Conservation (phyloP, 495 filamentous ascomycete species). For the Aspergillus taichungensis region DNA sequence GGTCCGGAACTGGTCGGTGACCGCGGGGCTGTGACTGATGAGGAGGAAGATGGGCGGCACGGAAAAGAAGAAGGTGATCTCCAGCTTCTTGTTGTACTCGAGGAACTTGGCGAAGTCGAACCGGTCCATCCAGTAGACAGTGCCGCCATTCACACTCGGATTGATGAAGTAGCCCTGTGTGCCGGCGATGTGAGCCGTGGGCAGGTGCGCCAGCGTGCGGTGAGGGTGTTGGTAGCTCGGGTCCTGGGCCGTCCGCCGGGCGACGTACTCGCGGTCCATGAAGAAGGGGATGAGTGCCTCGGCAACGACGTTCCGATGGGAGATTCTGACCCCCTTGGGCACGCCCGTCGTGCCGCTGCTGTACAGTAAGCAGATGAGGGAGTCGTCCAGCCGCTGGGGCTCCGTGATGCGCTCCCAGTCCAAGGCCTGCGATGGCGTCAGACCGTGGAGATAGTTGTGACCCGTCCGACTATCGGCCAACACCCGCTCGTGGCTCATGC, state of each 20-base stretch:
- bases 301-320: slow-evolving; percentile 27
- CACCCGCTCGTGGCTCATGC: slow-evolving; percentile 9
- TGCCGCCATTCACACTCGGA: slow-evolving; percentile 24
- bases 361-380: slow-evolving; percentile 21
- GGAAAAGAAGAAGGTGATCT: slow-evolving; percentile 39
- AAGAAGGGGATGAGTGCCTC: slow-evolving; percentile 13
- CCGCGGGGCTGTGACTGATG: slow-evolving; percentile 38
- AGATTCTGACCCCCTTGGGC: slow-evolving; percentile 32
- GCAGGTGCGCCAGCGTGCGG: slow-evolving; percentile 42
- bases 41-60: slow-evolving; percentile 44
- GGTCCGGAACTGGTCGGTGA: slow-evolving; percentile 38
- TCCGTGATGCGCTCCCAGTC: slow-evolving; percentile 40
- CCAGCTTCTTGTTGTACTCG: slow-evolving; percentile 29
- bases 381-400: slow-evolving; percentile 18
- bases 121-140: slow-evolving; percentile 43
- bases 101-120: slow-evolving; percentile 39
- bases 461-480: slow-evolving; percentile 8
- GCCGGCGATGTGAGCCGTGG: slow-evolving; percentile 38
- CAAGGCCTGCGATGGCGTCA: slow-evolving; percentile 17
- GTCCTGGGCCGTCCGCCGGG: slow-evolving; percentile 10
- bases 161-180: slow-evolving; percentile 37
- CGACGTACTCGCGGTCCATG: slow-evolving; percentile 13
- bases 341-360: slow-evolving; percentile 31
- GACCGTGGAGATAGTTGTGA: slow-evolving; percentile 8
- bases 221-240: slow-evolving; percentile 11